A percentile compares a stretch with the other conserved stretches of the same genome.
phyloP scores from a whole-genome alignment of 2,329 filamentous ascomycete genomes.

The Nannizzia gypsea region DNA sequence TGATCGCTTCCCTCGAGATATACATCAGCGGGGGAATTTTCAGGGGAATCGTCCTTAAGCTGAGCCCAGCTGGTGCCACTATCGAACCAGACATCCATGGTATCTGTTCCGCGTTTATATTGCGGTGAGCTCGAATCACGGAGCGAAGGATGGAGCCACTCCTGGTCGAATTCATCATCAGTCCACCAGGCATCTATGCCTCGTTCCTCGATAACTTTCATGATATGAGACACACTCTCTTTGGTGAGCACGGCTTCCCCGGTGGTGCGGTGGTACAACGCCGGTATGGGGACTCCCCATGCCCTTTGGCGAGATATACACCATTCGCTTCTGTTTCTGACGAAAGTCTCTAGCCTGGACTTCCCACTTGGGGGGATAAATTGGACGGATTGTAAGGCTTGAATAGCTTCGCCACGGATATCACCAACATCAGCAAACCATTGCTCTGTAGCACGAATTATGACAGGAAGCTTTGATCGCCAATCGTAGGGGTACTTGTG shows the following conservation, averaged over 20 bases:
- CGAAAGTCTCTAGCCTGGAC: slow-evolving; percentile 68
- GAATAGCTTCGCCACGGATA: slow-evolving; percentile 64
- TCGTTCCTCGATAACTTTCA: slow-evolving; percentile 60
- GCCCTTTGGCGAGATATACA: slow-evolving; percentile 92
- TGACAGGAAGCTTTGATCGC: slow-evolving; percentile 86
- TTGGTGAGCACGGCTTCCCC: slow-evolving; percentile 68
- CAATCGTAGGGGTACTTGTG: slow-evolving; percentile 99
- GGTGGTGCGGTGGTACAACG: slow-evolving; percentile 58
- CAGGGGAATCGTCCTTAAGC: slow-evolving; percentile 27
- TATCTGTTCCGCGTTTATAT: slow-evolving; percentile 72
- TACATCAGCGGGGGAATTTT: slow-evolving; percentile 53
- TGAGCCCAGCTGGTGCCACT: slow-evolving; percentile 85
- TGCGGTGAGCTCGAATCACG: slow-evolving; percentile 30
- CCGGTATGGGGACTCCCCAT: slow-evolving; percentile 95
- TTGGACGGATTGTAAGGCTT: slow-evolving; percentile 55
- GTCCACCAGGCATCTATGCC: slow-evolving; percentile 94
- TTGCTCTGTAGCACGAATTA: slow-evolving; percentile 84
- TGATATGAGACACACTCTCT: slow-evolving; percentile 72
- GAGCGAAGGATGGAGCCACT: slow-evolving; percentile 62
- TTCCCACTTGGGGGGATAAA: slow-evolving; percentile 70
- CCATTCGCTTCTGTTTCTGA: slow-evolving; percentile 85
- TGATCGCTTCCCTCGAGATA: slow-evolving; percentile 94
- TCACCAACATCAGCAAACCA: slow-evolving; percentile 91
- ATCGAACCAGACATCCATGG: slow-evolving; percentile 99
- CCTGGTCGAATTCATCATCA: slow-evolving; percentile 59